A percentile compares a stretch with the other conserved stretches of the same genome.
These are phyloP conservation scores for Calocybe gangraenosa DNA, from an alignment of 768 basidiomycete species.

Conservation along the genomic window DNA sequence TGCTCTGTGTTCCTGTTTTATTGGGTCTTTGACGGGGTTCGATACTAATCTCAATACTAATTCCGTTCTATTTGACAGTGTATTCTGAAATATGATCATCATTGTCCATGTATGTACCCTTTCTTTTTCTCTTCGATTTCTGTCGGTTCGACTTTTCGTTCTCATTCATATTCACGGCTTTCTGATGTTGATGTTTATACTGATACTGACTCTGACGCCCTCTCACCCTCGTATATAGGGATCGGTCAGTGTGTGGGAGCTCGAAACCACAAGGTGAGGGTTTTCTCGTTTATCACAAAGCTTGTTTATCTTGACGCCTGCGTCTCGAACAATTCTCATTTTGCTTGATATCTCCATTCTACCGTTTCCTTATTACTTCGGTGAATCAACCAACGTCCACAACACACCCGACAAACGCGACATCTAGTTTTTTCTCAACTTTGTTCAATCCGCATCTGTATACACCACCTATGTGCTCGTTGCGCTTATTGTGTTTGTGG, in stretches of 20 bases:
- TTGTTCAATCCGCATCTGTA: slow-evolving; percentile 57
- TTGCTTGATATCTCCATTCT: no score
- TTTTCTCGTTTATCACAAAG: no score
- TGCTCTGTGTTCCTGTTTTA: no score
- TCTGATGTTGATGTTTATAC: no score
- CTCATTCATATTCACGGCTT: not conserved
- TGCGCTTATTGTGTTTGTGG: slow-evolving; percentile 53
- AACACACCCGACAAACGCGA: not conserved
- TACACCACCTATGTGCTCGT: slow-evolving; percentile 62
- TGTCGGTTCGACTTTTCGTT: no score
- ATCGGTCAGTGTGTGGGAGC: slow-evolving; percentile 95
- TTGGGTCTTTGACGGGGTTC: no score
- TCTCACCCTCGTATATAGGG: slow-evolving; percentile 41
- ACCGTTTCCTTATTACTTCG: no score
- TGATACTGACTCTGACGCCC: not conserved
- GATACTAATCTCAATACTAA: no score
- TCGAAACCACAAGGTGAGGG: slow-evolving; percentile 74
- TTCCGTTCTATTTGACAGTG: slow-evolving; percentile 45
- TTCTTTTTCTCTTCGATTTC: no score
- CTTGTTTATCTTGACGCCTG: no score
- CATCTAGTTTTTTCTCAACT: slow-evolving; percentile 78
- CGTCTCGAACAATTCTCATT: no score
- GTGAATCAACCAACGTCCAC: no score
- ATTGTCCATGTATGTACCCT: slow-evolving; percentile 91
- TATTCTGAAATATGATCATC: slow-evolving; percentile 81